A percentile compares a stretch with the other conserved stretches of the same genome.
Conservation (phyloP, 306 rosid genomes). For the Vigna trinervia region DNA sequence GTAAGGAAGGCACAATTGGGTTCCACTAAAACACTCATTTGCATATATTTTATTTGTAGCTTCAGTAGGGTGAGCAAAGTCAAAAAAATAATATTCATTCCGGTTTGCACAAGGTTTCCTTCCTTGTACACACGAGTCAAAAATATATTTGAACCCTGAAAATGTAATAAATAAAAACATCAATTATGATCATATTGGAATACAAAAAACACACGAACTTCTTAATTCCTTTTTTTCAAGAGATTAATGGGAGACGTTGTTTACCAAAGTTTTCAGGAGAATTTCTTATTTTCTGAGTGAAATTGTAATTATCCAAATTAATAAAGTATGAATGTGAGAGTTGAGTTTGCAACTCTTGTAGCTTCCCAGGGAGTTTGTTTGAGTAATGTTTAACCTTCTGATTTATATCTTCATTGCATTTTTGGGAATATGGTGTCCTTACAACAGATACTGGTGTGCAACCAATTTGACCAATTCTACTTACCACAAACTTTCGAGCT, state of each 20-base stretch:
- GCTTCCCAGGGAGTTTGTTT: constrained; percentile 16
- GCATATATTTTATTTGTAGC: neutral
- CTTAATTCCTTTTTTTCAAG: too few species aligned
- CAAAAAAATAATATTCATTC: neutral
- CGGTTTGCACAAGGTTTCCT: neutral
- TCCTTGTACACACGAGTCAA: neutral
- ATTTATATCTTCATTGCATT: constrained; percentile 34
- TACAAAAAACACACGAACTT: too few species aligned
- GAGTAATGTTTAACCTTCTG: constrained; percentile 18
- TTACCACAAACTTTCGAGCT: constrained; percentile 33
- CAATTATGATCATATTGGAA: neutral
- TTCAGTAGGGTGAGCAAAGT: neutral
- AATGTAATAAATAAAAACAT: neutral
- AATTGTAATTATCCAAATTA: constrained; percentile 20
- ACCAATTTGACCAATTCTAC: constrained; percentile 28
- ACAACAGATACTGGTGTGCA: neutral
- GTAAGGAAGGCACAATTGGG: neutral
- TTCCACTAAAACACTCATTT: neutral
- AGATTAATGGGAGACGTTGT: too few species aligned
- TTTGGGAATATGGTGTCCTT: neutral
- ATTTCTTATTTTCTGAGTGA: constrained; percentile 9
- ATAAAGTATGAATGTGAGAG: constrained; percentile 18
- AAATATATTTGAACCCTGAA: neutral
- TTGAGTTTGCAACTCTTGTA: neutral
- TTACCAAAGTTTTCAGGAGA: constrained; percentile 34